Evolutionary conservation across 2,329 filamentous ascomycete species (phyloP), one percentile per base, ranked within the genome.

Genomic region (Torrubiella hemipterigena): DNA sequence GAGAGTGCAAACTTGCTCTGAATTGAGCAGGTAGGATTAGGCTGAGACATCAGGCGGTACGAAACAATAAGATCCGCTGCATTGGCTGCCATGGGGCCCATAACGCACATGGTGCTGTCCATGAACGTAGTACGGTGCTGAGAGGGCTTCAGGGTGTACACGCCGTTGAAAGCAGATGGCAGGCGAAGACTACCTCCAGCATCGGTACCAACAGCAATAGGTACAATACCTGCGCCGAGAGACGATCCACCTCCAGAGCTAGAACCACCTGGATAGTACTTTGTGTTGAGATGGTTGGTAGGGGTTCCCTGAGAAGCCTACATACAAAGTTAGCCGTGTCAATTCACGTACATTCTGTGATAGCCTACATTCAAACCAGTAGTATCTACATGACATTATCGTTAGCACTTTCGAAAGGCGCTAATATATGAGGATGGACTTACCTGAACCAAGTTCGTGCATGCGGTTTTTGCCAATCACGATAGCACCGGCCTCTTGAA

Each of bases 261-360:
- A 0, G 81, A 87, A 17, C 84, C 84, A 29, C 84, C 84, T 5
- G 80, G 75, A 50, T 86, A 93, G 61, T 86, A 91, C 4, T 64
- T 53, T 13, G 65, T 61, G 54, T 89, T 87, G 52, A 82, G 72
- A 41, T 82, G 85, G 53, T 93, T 91, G 13, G 72, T 64, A 0
- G 84, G 80, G 0, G 82, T 85, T 22, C 83, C 83, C 48, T 73
- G 77, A 23, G 11, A 17, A 36, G 34, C 29, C 31, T 33, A 18
- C 27, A 7, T 18, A n/a, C n/a, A n/a, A n/a, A n/a, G n/a, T n/a
- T n/a, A n/a, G n/a, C n/a, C n/a, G n/a, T n/a, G n/a, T 15, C 15
- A 19, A 7, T 11, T 12, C 22, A 10, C 11, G 9, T 8, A 5
- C 20, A 23, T 19, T 12, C n/a, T 16, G 6, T 14, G 4, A 14